Percentiles rank a stretch among this genome's conserved stretches.
Conservation (phyloP, 2,329 filamentous ascomycete species). For the Pseudogymnoascus sp. region DNA sequence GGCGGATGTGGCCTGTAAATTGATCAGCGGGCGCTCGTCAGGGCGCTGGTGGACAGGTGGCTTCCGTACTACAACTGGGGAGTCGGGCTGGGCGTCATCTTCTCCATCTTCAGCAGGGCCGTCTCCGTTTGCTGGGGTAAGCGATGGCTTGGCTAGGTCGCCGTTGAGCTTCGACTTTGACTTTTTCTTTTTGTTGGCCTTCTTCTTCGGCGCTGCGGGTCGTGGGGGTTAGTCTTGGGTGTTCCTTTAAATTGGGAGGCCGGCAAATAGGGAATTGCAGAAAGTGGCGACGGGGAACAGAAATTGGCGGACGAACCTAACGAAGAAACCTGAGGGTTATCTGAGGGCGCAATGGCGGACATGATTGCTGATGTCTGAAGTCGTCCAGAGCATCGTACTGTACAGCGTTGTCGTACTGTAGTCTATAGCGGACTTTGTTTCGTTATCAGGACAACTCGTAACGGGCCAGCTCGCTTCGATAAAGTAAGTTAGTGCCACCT, state of each 20-base stretch:
- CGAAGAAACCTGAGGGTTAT: slow-evolving; percentile 23
- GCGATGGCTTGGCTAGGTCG: slow-evolving; percentile 25
- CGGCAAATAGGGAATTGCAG: not conserved
- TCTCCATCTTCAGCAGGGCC: slow-evolving; percentile 33
- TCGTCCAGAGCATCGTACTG: slow-evolving; percentile 1
- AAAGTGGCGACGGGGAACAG: not conserved
- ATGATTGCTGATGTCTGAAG: slow-evolving; percentile 19
- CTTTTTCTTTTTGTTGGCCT: slow-evolving; percentile 47
- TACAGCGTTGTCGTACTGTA: not conserved
- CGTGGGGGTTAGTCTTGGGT: slow-evolving; percentile 21
- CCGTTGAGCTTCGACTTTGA: slow-evolving; percentile 35
- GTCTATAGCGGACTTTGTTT: slow-evolving; percentile 1
- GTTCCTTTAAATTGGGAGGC: slow-evolving; percentile 4
- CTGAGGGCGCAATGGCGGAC: slow-evolving; percentile 26
- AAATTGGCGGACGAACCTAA: slow-evolving; percentile 22
- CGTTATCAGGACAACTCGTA: not conserved
- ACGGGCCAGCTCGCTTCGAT: slow-evolving; percentile 1
- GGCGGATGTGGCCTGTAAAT: slow-evolving; percentile 16
- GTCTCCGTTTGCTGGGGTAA: slow-evolving; percentile 30
- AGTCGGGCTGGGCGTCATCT: slow-evolving; percentile 33
- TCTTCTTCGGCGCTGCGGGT: slow-evolving; percentile 44
- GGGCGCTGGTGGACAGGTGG: slow-evolving; percentile 26
- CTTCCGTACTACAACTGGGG: slow-evolving; percentile 27
- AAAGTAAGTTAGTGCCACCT: slow-evolving; percentile 1
- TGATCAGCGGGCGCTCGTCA: slow-evolving; percentile 21